Evolutionary conservation across 306 rosid species (phyloP).

Genomic region (Cucurbita maxima): DNA sequence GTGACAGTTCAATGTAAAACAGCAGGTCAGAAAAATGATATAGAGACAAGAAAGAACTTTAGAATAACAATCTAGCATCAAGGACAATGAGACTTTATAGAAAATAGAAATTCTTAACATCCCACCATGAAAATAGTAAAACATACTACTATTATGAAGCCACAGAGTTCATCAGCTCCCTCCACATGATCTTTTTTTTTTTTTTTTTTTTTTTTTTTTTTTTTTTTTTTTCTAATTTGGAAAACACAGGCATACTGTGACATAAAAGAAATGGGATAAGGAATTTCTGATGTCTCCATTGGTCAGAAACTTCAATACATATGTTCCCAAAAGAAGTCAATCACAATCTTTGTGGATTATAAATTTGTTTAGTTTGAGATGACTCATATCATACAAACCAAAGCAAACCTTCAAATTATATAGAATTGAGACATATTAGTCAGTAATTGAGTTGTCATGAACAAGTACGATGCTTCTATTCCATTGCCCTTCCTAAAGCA

Average conservation of each 20-base stretch:
- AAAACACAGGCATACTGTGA: neutral
- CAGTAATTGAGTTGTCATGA: neutral
- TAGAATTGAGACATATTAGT: neutral
- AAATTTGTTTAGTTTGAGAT: neutral
- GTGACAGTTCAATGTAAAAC: conserved; percentile 11
- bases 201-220: neutral
- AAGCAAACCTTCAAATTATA: neutral
- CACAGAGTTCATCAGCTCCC: neutral
- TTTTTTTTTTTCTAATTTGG: neutral
- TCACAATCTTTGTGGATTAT: neutral
- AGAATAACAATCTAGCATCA: conserved; percentile 4
- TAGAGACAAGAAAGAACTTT: conserved; percentile 3
- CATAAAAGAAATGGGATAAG: neutral
- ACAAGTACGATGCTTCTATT: neutral
- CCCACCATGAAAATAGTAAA: neutral
- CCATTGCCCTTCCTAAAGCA: neutral
- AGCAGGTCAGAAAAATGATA: neutral
- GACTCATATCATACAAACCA: neutral
- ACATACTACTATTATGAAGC: neutral
- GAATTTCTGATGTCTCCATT: neutral
- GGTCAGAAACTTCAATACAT: neutral
- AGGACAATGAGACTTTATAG: neutral
- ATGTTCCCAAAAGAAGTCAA: neutral
- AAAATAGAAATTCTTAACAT: neutral
- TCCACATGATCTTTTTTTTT: neutral